Conservation (phyloP, 441 rosid genomes). For the Viola pubescens region DNA sequence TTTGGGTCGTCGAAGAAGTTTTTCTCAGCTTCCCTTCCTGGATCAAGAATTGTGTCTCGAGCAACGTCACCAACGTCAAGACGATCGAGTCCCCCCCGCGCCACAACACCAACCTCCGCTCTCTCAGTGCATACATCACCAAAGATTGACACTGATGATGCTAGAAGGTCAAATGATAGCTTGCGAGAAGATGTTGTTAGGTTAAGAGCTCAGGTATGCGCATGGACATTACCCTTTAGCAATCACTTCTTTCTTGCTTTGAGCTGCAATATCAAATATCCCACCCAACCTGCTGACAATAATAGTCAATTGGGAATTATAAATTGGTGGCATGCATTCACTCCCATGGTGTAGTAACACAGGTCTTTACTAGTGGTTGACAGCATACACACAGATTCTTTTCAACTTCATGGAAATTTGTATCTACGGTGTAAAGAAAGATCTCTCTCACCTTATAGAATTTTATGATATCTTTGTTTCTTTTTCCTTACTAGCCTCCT, state of each 20-base stretch:
- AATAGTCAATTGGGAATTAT: neutral
- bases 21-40: conserved; percentile 96
- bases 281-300: conserved; percentile 17
- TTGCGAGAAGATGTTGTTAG: conserved; percentile 71
- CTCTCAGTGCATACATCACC: conserved; percentile 69
- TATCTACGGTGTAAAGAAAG: no score
- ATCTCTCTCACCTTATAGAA: no score
- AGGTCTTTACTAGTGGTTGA: no score
- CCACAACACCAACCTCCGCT: conserved; percentile 88
- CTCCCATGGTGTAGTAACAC: no score
- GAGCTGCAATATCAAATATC: conserved; percentile 34
- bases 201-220: conserved; percentile 74
- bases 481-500: no score
- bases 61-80: conserved; percentile 96
- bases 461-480: no score
- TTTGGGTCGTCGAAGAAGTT: conserved; percentile 90
- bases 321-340: neutral
- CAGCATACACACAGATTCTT: no score
- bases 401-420: no score
- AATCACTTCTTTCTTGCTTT: conserved; percentile 24
- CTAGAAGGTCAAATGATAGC: conserved; percentile 58
- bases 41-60: conserved; percentile 93
- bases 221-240: neutral
- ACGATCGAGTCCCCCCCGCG: conserved; percentile 90
- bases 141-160: conserved; percentile 55